These are phyloP conservation scores for Phytophthora hybrid DNA, from an alignment of 352 stramenopile genomes.

Conservation along the genomic window DNA sequence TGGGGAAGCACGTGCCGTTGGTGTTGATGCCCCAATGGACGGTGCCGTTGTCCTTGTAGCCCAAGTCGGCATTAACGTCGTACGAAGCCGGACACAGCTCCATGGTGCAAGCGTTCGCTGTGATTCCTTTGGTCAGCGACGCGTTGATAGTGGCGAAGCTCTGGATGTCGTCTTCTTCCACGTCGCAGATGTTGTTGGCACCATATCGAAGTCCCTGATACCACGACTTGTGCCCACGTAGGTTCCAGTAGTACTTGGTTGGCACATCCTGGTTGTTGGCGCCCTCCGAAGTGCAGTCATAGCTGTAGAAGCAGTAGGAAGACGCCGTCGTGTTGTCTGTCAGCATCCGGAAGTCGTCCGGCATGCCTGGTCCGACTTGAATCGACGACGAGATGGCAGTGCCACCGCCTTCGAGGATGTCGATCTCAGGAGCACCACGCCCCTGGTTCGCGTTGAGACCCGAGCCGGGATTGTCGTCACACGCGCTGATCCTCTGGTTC, in stretches of 20 bases:
- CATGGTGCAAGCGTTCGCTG: conserved; percentile 56
- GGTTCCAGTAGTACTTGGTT: conserved; percentile 48
- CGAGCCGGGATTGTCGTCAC: conserved; percentile 90
- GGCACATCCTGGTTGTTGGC: conserved; percentile 63
- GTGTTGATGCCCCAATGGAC: conserved; percentile 55
- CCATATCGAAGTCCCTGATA: conserved; percentile 74
- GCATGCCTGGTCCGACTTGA: conserved; percentile 85
- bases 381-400: conserved; percentile 90
- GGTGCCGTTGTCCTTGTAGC: conserved; percentile 45
- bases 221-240: conserved; percentile 71
- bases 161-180: conserved; percentile 30
- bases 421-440: conserved; percentile 95
- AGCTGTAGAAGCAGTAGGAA: conserved; percentile 56
- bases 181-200: conserved; percentile 48
- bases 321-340: conserved; percentile 25
- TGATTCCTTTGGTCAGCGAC: conserved; percentile 55
- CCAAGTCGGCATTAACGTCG: conserved; percentile 57
- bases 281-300: conserved; percentile 45
- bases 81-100: conserved; percentile 70
- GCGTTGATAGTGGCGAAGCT: conserved; percentile 53
- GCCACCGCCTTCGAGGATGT: conserved; percentile 93
- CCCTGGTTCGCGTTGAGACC: conserved; percentile 91
- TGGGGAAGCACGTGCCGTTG: conserved; percentile 58
- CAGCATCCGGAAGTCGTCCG: conserved; percentile 57
- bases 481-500: conserved; percentile 90